Evolutionary conservation across 176 grass and related monocot species (phyloP).

Genomic region (Carex littledalei): DNA sequence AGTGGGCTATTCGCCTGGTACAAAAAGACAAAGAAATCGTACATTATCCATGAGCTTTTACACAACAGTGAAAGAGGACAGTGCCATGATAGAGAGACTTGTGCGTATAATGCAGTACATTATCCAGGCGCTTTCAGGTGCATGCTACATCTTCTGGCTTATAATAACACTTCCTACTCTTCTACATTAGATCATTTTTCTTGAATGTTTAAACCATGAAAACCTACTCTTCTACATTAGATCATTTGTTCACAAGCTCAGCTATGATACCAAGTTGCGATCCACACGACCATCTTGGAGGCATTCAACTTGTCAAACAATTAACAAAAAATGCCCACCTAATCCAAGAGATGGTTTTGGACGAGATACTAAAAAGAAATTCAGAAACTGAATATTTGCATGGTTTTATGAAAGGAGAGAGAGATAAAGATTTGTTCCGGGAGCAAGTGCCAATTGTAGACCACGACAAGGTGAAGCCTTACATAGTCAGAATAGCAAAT

Average conservation of each 20-base stretch:
- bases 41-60: neutral
- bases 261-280: slow-evolving; percentile 32
- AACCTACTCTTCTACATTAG: neutral
- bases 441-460: slow-evolving; percentile 53
- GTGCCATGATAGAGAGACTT: neutral
- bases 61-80: neutral
- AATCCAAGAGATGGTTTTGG: slow-evolving; percentile 49
- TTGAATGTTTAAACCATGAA: neutral
- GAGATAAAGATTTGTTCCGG: slow-evolving; percentile 27
- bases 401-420: slow-evolving; percentile 33
- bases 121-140: too few species aligned
- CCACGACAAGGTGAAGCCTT: slow-evolving; percentile 61
- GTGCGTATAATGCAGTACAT: too few species aligned
- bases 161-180: too few species aligned
- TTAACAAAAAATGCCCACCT: slow-evolving; percentile 43
- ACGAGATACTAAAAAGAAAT: slow-evolving; percentile 47
- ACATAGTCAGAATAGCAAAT: slow-evolving; percentile 63
- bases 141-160: too few species aligned
- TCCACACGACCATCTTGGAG: slow-evolving; percentile 36
- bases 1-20: too few species aligned
- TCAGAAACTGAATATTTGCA: slow-evolving; percentile 52
- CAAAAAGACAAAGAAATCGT: too few species aligned
- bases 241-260: slow-evolving; percentile 1
- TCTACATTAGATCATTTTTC: too few species aligned
- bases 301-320: slow-evolving; percentile 50